Conservation (phyloP, 352 stramenopile species). For the Globisporangium paroecandrum region DNA sequence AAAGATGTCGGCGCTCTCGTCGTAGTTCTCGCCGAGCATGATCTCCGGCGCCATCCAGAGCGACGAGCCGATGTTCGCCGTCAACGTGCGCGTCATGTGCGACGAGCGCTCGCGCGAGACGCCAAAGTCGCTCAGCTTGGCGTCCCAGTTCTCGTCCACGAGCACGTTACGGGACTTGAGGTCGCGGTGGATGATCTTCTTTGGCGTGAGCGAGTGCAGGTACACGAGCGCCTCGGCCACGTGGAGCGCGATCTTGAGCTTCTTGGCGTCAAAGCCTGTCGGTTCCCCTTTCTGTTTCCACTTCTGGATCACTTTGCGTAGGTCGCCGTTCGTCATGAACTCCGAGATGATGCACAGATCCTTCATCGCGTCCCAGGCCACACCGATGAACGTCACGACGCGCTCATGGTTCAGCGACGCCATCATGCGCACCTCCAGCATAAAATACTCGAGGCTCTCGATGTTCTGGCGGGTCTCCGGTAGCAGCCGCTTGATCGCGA, state of each 20-base stretch:
- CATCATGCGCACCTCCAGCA: constrained; percentile 48
- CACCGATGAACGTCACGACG: constrained; percentile 35
- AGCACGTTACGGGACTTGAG: constrained; percentile 84
- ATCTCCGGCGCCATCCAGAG: constrained; percentile 53
- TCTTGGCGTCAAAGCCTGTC: constrained; percentile 21
- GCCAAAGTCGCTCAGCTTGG: constrained; percentile 62
- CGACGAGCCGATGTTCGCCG: constrained; percentile 40
- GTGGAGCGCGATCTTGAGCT: constrained; percentile 52
- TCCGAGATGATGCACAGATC: constrained; percentile 36
- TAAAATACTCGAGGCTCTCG: constrained; percentile 43
- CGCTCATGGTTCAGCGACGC: constrained; percentile 37
- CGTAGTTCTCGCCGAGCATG: constrained; percentile 31
- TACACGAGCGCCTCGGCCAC: constrained; percentile 59
- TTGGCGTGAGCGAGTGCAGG: constrained; percentile 48
- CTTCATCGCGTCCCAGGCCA: constrained; percentile 34
- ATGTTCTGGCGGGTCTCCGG: constrained; percentile 37
- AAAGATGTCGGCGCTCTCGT: constrained; percentile 50
- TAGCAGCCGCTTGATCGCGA: constrained; percentile 52
- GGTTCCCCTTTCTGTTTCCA: constrained; percentile 14
- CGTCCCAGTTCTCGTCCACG: constrained; percentile 32
- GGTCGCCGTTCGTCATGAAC: constrained; percentile 34
- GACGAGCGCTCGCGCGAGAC: constrained; percentile 32
- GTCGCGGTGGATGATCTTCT: constrained; percentile 80
- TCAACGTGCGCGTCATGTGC: constrained; percentile 37
- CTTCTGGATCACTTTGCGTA: constrained; percentile 26